phyloP scores from a whole-genome alignment of 768 basidiomycete genomes.

The Clavaria fumosa region DNA sequence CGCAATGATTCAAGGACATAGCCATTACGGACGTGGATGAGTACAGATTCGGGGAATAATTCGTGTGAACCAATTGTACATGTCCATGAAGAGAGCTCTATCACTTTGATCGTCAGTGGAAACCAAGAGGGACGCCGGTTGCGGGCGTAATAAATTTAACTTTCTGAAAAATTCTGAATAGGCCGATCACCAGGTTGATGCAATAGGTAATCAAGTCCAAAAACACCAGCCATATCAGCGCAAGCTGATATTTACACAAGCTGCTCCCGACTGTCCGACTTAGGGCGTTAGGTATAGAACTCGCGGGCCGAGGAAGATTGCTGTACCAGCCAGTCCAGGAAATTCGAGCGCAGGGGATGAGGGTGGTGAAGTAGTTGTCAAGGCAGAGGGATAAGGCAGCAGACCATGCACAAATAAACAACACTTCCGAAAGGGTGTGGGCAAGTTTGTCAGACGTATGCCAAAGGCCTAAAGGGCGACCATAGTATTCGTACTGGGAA shows the following conservation, averaged over 20 bases:
- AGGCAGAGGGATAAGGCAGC: constrained; percentile 77
- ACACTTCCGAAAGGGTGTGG: constrained; percentile 75
- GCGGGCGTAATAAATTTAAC: constrained; percentile 43
- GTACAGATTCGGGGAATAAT: too few relatives aligned
- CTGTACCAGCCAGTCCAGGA: constrained; percentile 62
- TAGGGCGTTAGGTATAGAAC: constrained; percentile 22
- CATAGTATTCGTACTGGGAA: constrained; percentile 77
- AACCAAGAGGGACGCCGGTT: not conserved
- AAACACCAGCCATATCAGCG: constrained; percentile 63
- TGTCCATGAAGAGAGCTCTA: too few relatives aligned
- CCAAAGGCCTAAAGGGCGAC: constrained; percentile 86
- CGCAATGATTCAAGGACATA: too few relatives aligned
- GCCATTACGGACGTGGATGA: too few relatives aligned
- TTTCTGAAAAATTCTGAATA: constrained; percentile 81
- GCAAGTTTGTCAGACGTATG: constrained; percentile 73
- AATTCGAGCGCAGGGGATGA: constrained; percentile 56
- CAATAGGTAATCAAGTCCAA: constrained; percentile 70
- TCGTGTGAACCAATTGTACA: too few relatives aligned
- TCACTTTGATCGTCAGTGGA: too few relatives aligned
- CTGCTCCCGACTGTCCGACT: constrained; percentile 35
- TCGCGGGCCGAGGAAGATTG: constrained; percentile 37
- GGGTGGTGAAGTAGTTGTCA: constrained; percentile 84
- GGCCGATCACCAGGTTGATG: constrained; percentile 68
- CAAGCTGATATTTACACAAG: constrained; percentile 63
- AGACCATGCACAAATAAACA: constrained; percentile 91